phyloP scores from a whole-genome alignment of 495 filamentous ascomycete genomes.

The Penicillium canariense region DNA sequence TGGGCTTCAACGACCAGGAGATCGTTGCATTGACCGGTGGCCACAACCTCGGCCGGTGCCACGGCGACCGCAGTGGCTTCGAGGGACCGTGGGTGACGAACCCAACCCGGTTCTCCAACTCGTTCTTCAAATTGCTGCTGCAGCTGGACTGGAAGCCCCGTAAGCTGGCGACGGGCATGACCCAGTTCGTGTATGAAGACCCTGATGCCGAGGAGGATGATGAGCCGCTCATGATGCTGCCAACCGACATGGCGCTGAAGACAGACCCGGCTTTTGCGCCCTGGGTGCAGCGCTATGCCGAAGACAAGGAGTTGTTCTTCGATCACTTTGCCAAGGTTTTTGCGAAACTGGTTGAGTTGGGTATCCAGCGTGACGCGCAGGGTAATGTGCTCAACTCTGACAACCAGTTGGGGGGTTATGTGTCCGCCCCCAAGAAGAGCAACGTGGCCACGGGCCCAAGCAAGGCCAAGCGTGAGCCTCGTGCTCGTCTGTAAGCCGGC shows the following conservation, averaged over 20 bases:
- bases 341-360: conserved; percentile 61
- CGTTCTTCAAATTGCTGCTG: conserved; percentile 57
- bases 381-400: conserved; percentile 52
- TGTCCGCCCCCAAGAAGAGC: conserved; percentile 60
- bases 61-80: conserved; percentile 59
- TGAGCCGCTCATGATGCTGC: conserved; percentile 56
- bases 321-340: conserved; percentile 59
- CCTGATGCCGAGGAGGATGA: conserved; percentile 52
- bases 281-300: conserved; percentile 60
- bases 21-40: conserved; percentile 61
- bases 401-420: conserved; percentile 53
- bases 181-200: conserved; percentile 59
- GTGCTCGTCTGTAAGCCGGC: conserved; percentile 30
- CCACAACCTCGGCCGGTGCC: conserved; percentile 60
- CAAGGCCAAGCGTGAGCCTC: conserved; percentile 25
- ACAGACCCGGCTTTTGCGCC: conserved; percentile 37
- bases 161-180: conserved; percentile 50
- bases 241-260: conserved; percentile 43
- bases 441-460: conserved; percentile 39
- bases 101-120: conserved; percentile 62
- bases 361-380: conserved; percentile 52
- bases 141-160: conserved; percentile 55
- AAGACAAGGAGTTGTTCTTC: conserved; percentile 62
- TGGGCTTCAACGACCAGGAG: conserved; percentile 66
- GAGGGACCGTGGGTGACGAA: conserved; percentile 63